Conservation (phyloP, 23 red algal genomes). For the Gracilaria gracilis region DNA sequence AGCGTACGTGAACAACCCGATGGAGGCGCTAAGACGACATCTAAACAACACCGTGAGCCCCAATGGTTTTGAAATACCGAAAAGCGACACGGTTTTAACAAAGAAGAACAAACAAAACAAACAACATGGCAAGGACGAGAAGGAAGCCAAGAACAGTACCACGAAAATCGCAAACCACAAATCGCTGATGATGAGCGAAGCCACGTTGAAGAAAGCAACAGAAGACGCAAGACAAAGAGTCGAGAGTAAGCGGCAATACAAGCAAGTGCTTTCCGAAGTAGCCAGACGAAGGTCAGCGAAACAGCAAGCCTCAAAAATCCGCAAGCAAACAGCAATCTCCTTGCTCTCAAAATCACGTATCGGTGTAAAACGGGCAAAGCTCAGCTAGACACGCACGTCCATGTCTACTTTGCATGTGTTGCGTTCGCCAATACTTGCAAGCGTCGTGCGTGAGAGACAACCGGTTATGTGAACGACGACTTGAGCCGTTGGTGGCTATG, state of each 20-base stretch:
- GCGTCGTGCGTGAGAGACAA: no score
- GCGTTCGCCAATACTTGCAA: no score
- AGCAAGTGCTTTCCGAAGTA: constrained; percentile 2
- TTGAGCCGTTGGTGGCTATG: neutral
- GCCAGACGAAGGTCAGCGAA: neutral
- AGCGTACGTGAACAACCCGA: constrained; percentile 13
- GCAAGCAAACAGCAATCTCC: neutral
- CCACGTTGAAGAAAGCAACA: neutral
- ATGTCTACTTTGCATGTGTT: neutral
- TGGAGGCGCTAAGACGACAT: constrained; percentile 30
- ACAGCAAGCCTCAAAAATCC: neutral
- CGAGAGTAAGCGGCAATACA: constrained; percentile 14
- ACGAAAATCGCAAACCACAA: neutral
- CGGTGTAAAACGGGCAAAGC: neutral
- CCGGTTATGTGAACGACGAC: neutral
- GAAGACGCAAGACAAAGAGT: neutral
- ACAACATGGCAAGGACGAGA: neutral
- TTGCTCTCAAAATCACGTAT: neutral
- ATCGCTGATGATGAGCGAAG: neutral
- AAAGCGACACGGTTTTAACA: neutral
- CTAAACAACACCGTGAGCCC: constrained; percentile 25
- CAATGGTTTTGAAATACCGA: neutral
- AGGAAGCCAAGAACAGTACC: neutral
- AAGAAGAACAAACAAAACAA: constrained; percentile 3
- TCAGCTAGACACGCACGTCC: neutral